Evolutionary conservation across 352 stramenopile species (phyloP), one percentile per base, ranked within the genome.

Genomic region (Globisporangium recalcitrans): DNA sequence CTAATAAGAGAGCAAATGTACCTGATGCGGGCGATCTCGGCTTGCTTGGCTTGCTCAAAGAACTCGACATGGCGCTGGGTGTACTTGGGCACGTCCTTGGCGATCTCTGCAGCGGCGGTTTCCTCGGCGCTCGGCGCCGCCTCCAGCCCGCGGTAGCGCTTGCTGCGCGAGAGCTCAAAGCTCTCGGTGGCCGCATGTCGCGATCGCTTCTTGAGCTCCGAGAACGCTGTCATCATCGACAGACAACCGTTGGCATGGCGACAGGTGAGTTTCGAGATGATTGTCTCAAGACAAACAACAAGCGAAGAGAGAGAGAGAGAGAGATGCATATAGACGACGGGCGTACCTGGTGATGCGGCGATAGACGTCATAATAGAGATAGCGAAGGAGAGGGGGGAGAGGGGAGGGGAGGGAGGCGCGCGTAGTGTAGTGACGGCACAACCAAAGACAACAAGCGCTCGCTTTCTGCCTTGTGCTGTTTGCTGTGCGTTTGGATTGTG

Each of bases 61-160:
- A 89, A 95, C 54, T 93, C 86, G 22, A 95, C 82, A 42, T 95
- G 86, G 32, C 86, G 78, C 63, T 95, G 86, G 53, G 81, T 89
- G 71, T 90, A 95, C 75, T 93, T 94, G 67, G 82, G 72, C 58
- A 87, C 67, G 55, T 92, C 85, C 5, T 78, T 73, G 31, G 69
- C 65, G 3, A 69, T 60, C 19, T 75, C 67, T 16, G 62, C 64
- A 58, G 78, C 67, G 2, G 62, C 58, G 8, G 75, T 71, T 54
- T 74, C 68, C 4, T 51, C 14, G 16, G 49, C 57, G 36, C 69
- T 59, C 21, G 47, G 57, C 5, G 47, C 55, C 19, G 75, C 60
- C 29, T 70, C 56, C 27, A 58, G 57, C 24, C 34, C 59, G 42
- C 79, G 79, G 53, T 74, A 82, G 24, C 82, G 81, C 69, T 90